A percentile compares a stretch with the other conserved stretches of the same genome.
These are phyloP conservation scores for Diaporthe capsici DNA, from an alignment of 2,329 filamentous ascomycete species.

Conservation along the genomic window DNA sequence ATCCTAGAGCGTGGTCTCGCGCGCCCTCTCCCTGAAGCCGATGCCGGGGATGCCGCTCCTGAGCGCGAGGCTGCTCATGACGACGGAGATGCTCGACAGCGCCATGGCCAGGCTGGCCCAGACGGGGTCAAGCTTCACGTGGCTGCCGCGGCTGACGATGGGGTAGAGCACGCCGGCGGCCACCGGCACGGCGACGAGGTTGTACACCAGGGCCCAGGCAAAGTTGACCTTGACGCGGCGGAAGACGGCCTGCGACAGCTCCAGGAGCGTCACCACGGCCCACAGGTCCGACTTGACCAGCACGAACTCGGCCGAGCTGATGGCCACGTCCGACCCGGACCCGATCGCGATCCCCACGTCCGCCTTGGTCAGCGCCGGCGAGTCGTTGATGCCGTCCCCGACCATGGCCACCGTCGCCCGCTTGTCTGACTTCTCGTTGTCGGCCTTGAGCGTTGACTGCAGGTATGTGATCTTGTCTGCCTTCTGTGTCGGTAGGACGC, in stretches of 20 bases:
- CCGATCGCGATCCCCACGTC: conserved; percentile 90
- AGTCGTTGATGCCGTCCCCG: conserved; percentile 91
- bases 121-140: conserved; percentile 79
- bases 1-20: conserved; percentile 22
- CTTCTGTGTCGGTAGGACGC: conserved; percentile 88
- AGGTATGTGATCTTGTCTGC: conserved; percentile 77
- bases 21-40: conserved; percentile 57
- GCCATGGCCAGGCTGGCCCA: conserved; percentile 97
- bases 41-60: conserved; percentile 62
- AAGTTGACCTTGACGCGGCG: conserved; percentile 88
- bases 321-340: conserved; percentile 86
- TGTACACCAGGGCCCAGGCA: conserved; percentile 87
- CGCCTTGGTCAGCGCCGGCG: conserved; percentile 82
- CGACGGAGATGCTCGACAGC: conserved; percentile 89
- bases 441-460: conserved; percentile 64
- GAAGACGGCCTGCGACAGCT: conserved; percentile 80
- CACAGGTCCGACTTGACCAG: conserved; percentile 80
- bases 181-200: conserved; percentile 81
- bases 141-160: conserved; percentile 62
- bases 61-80: conserved; percentile 83
- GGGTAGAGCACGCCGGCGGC: conserved; percentile 84
- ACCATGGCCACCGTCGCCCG: conserved; percentile 82
- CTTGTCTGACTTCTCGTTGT: conserved; percentile 48
- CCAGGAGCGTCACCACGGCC: conserved; percentile 80
- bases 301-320: conserved; percentile 86